Conservation (phyloP, 441 rosid genomes). For the California macrophylla region DNA sequence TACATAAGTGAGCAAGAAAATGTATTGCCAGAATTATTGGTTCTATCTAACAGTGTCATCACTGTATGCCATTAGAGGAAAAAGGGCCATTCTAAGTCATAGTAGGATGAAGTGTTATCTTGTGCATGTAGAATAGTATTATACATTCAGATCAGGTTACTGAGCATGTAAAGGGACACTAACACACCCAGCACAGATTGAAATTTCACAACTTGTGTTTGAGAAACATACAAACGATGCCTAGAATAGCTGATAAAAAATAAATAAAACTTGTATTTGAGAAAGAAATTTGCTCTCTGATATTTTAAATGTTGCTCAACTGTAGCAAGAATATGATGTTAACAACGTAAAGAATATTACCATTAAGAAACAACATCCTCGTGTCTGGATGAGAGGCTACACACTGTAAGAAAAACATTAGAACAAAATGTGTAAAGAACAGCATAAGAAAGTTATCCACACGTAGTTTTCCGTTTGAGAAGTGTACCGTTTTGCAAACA, state of each 20-base stretch:
- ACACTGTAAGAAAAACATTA: slow-evolving; percentile 45
- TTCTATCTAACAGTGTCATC: not conserved
- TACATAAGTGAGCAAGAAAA: not conserved
- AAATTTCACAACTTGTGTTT: not conserved
- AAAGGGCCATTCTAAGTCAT: not conserved
- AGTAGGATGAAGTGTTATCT: not conserved
- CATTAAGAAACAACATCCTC: slow-evolving; percentile 90
- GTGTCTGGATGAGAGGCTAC: slow-evolving; percentile 98
- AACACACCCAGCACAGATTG: not conserved
- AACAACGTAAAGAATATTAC: slow-evolving; percentile 36
- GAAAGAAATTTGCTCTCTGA: no score
- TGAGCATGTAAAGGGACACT: not conserved
- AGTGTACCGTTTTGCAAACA: no score
- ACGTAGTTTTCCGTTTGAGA: no score
- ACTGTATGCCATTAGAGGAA: not conserved
- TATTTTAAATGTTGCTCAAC: not conserved
- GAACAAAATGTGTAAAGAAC: slow-evolving; percentile 17
- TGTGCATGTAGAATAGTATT: not conserved
- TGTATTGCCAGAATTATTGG: not conserved
- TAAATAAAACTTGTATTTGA: not conserved
- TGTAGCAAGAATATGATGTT: slow-evolving; percentile 1
- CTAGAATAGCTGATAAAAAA: no score
- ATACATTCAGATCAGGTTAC: not conserved
- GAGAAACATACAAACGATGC: no score
- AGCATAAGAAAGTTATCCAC: no score